These are phyloP conservation scores for Anisodus acutangulus DNA, from an alignment of 257 asterid genomes.

Conservation along the genomic window DNA sequence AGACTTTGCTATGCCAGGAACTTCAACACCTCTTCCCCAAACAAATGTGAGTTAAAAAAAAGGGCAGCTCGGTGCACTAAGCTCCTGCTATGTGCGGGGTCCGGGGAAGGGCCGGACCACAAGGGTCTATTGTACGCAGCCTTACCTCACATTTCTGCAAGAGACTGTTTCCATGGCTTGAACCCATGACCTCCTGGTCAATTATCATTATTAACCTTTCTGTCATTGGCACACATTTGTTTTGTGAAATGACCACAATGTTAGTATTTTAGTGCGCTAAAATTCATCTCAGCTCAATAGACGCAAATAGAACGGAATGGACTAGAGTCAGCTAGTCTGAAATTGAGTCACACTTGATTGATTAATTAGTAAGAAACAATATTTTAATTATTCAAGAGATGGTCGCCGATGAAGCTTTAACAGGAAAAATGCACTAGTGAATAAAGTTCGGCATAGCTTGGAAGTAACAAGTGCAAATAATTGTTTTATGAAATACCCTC, in stretches of 20 bases:
- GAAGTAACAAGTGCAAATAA: slow-evolving; percentile 17
- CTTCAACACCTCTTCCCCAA: slow-evolving; percentile 45
- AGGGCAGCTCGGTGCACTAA: too few relatives aligned
- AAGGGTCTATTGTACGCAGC: too few relatives aligned
- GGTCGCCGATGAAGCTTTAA: slow-evolving; percentile 16
- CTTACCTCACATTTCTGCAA: too few relatives aligned
- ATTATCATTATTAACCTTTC: neutral
- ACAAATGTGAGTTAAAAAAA: slow-evolving; percentile 49
- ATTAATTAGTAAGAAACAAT: slow-evolving; percentile 3
- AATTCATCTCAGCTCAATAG: neutral
- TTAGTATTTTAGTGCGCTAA: neutral
- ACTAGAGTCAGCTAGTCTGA: slow-evolving; percentile 21
- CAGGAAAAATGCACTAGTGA: slow-evolving; percentile 1
- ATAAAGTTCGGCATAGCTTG: slow-evolving; percentile 8
- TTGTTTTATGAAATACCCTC: neutral
- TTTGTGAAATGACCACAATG: neutral
- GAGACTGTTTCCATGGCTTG: too few relatives aligned
- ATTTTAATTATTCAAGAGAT: slow-evolving; percentile 21
- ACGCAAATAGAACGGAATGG: neutral
- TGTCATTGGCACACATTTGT: neutral
- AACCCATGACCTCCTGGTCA: too few relatives aligned
- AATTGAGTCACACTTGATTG: neutral
- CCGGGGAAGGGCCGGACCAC: too few relatives aligned
- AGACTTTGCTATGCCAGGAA: slow-evolving; percentile 41
- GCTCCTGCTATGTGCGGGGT: too few relatives aligned